Evolutionary conservation across 2,329 filamentous ascomycete species (phyloP), one percentile per base, ranked within the genome.

Genomic region (Ceratocystis destructans): DNA sequence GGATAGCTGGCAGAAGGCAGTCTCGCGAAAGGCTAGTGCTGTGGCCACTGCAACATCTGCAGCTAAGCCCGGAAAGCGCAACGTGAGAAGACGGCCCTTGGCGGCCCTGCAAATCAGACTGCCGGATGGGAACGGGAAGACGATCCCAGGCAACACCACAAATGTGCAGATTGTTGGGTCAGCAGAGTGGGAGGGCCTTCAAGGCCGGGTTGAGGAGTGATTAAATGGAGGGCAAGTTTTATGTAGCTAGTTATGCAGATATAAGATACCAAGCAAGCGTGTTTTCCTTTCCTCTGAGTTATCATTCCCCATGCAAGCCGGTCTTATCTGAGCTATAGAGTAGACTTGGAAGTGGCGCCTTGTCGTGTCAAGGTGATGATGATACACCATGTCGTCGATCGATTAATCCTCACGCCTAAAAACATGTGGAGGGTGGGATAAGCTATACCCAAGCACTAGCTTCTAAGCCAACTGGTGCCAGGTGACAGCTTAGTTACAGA

Each of bases 1-100:
- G 84, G 79, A 77, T 71, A 75, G 76, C 68, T 87, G 84, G 84
- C 78, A 81, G 70, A 76, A 78, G 28, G 77, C 78, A 5, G 80
- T 86, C 44, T 71, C 82, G 10, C 77, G 78, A 71, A 86, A 85
- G 76, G 79, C 78, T 2, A 73, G 73, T 64, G 74, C 77, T 5
- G 72, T 83, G 64, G 55, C 15, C n/a, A 28, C 48, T 2, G 46
- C 46, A 25, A 68, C 68, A 57, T 66, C 53, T 69, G 69, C 65
- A 15, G 45, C 33, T 17, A 55, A 12, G 6, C 15, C 55, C 4
- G 55, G 28, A 25, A 70, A 71, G 68, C 73, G 17, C 12, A n/a
- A 15, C 5, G n/a, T 33, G 25, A 22, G 28, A 15, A 15, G 74
- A 61, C 72, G 72, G 62, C 73, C 75, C 5, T 77, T 78, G 0